Evolutionary conservation across 2,329 filamentous ascomycete species (phyloP).

Genomic region (Decorospora gaudefroyi): DNA sequence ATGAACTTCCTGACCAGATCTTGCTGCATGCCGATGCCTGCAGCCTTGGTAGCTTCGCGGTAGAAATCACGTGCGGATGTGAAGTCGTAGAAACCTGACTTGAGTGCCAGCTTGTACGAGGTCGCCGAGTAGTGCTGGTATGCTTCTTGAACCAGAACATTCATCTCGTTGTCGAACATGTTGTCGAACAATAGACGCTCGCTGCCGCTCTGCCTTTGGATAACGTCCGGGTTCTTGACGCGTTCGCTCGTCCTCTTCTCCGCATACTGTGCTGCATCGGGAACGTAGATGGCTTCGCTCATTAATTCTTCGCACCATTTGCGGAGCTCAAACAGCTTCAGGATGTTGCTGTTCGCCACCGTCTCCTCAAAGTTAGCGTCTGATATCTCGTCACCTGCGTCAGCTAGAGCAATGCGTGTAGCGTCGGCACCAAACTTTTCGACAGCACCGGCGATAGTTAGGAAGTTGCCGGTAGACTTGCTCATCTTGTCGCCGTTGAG

Average conservation of each 20-base stretch:
- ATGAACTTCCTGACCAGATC: constrained; percentile 80
- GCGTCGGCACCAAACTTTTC: constrained; percentile 95
- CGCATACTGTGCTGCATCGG: constrained; percentile 51
- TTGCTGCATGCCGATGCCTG: constrained; percentile 83
- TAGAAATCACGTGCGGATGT: constrained; percentile 87
- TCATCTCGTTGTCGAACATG: constrained; percentile 93
- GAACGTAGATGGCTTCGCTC: constrained; percentile 60
- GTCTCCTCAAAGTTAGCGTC: constrained; percentile 98
- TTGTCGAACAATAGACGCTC: constrained; percentile 79
- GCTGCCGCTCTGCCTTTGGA: constrained; percentile 69
- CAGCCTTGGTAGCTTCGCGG: constrained; percentile 76
- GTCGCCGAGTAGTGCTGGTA: constrained; percentile 70
- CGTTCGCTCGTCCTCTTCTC: constrained; percentile 50
- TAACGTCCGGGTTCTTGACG: constrained; percentile 58
- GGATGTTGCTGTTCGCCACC: constrained; percentile 87
- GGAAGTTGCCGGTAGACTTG: constrained; percentile 96
- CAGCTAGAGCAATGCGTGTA: constrained; percentile 85
- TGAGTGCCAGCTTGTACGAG: constrained; percentile 49
- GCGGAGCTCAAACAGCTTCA: constrained; percentile 79
- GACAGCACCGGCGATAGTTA: constrained; percentile 83
- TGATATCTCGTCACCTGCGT: constrained; percentile 90
- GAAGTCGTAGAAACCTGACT: constrained; percentile 82
- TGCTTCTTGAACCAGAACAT: constrained; percentile 77
- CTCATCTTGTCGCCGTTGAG: constrained; percentile 99
- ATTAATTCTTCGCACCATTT: constrained; percentile 91